Conservation (phyloP, 495 filamentous ascomycete species). For the Rostrohypoxylon terebratum region DNA sequence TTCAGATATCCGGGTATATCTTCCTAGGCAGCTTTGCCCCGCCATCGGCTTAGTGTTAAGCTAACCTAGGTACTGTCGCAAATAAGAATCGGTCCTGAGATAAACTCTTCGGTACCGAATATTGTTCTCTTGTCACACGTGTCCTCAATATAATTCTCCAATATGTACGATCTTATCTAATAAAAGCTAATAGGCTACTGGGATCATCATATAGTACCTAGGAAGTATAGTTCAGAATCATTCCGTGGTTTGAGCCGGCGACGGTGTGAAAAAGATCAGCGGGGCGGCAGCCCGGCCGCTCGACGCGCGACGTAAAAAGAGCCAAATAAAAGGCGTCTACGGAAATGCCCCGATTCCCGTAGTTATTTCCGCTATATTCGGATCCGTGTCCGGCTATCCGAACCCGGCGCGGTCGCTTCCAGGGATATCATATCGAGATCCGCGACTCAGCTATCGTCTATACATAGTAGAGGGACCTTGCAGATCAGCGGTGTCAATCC, state of each 20-base stretch:
- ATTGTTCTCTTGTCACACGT: not conserved
- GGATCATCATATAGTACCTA: not conserved
- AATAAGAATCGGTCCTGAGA: not conserved
- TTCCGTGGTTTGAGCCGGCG: not conserved
- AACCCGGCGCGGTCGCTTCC: not conserved
- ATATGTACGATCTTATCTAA: not conserved
- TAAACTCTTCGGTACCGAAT: not conserved
- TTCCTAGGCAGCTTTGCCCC: not conserved
- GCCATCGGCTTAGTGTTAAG: not conserved
- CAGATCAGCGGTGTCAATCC: not conserved
- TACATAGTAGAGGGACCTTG: not conserved
- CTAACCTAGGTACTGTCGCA: not conserved
- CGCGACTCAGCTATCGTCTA: not conserved
- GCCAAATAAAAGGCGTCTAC: not conserved
- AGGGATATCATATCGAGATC: not conserved
- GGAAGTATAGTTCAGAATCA: not conserved
- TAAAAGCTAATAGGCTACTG: not conserved
- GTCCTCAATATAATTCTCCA: not conserved
- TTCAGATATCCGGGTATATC: not conserved
- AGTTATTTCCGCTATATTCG: not conserved
- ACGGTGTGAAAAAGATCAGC: not conserved
- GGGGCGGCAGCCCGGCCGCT: not conserved
- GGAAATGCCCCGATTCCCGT: not conserved
- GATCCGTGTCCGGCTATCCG: not conserved
- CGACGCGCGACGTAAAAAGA: not conserved